Conservation (phyloP, 345 rosid species). For the Citrus trifoliata region DNA sequence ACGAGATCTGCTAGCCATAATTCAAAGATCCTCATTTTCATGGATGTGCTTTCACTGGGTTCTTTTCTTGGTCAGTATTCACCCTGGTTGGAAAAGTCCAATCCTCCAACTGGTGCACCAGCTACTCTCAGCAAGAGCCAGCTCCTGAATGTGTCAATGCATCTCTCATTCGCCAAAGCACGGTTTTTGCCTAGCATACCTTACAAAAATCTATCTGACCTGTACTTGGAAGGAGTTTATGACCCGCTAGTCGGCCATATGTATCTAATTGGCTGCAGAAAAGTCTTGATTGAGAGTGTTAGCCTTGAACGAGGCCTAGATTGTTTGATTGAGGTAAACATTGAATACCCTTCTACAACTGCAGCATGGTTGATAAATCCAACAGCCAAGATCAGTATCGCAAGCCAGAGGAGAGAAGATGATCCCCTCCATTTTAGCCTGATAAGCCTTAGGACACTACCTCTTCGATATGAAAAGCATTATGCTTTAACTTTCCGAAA, state of each 20-base stretch:
- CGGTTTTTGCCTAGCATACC: neutral
- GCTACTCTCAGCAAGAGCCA: neutral
- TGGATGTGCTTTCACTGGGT: slow-evolving; percentile 1
- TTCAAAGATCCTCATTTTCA: neutral
- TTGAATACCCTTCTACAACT: neutral
- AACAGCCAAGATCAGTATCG: neutral
- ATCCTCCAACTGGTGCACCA: neutral
- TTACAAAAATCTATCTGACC: neutral
- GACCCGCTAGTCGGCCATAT: neutral
- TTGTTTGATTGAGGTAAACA: neutral
- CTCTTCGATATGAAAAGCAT: neutral
- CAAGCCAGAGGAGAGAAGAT: neutral
- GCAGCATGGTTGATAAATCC: neutral
- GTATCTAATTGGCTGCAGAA: neutral
- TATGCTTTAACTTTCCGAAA: neutral
- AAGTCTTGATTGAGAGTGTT: neutral
- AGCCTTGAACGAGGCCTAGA: neutral
- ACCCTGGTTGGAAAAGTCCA: neutral
- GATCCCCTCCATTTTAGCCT: neutral
- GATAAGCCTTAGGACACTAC: neutral
- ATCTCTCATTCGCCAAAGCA: neutral
- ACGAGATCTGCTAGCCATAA: neutral
- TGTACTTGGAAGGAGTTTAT: neutral
- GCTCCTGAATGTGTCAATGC: neutral
- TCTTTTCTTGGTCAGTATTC: neutral